Conservation (phyloP, 352 stramenopile species). For the Pythium aquatile region DNA sequence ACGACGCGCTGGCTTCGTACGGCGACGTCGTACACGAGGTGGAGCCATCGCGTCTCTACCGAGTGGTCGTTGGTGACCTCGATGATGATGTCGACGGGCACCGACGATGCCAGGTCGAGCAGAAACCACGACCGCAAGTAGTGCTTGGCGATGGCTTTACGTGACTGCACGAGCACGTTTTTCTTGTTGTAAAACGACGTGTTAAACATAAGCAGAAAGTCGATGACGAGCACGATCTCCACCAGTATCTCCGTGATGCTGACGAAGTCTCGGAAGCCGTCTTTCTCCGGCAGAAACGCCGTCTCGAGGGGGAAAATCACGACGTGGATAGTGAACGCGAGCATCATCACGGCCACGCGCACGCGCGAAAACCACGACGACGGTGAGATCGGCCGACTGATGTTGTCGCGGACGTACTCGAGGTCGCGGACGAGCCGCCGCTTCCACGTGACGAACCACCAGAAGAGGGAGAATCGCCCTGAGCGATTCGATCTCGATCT, state of each 20-base stretch:
- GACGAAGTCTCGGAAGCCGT: neutral
- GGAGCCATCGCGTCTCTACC: neutral
- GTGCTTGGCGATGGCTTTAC: slow-evolving; percentile 33
- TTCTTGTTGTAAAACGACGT: slow-evolving; percentile 41
- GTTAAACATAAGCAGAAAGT: slow-evolving; percentile 49
- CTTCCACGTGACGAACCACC: slow-evolving; percentile 1
- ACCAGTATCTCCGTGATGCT: neutral
- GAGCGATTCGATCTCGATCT: neutral
- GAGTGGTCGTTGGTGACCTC: neutral
- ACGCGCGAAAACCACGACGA: slow-evolving; percentile 31
- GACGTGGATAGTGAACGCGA: slow-evolving; percentile 31
- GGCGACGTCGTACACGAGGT: slow-evolving; percentile 2
- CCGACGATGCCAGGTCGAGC: slow-evolving; percentile 16
- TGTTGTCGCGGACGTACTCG: neutral
- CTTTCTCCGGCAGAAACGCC: slow-evolving; percentile 29
- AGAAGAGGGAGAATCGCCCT: neutral
- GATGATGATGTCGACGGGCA: slow-evolving; percentile 17
- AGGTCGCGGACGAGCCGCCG: neutral
- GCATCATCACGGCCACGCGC: slow-evolving; percentile 27
- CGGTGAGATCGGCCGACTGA: slow-evolving; percentile 31
- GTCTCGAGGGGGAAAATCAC: slow-evolving; percentile 38
- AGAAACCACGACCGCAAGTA: slow-evolving; percentile 35
- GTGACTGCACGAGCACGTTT: slow-evolving; percentile 30
- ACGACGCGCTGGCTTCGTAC: slow-evolving; percentile 24
- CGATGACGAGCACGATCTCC: slow-evolving; percentile 31